phyloP scores from a whole-genome alignment of 1,284 basidiomycete species.

The Phlebopus sp. region DNA sequence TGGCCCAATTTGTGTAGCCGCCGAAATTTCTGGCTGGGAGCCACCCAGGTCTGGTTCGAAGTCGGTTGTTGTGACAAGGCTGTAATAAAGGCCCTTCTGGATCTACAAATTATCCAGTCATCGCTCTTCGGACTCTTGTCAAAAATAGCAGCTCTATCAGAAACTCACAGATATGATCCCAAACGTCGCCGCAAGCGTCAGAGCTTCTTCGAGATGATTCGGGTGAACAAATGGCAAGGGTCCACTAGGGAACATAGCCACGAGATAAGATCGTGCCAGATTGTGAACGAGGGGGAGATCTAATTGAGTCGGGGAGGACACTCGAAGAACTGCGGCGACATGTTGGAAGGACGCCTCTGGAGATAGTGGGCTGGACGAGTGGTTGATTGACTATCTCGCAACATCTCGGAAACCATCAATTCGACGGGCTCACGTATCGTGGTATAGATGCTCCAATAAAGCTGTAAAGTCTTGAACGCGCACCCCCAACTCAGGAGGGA shows the following conservation, averaged over 20 bases:
- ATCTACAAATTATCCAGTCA: constrained; percentile 38
- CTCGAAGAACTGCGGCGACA: constrained; percentile 50
- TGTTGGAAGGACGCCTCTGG: constrained; percentile 41
- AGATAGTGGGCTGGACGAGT: constrained; percentile 42
- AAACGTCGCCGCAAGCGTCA: constrained; percentile 46
- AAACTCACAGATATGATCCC: constrained; percentile 43
- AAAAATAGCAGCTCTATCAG: background rate
- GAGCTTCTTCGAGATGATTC: constrained; percentile 46
- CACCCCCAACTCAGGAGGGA: constrained; percentile 34
- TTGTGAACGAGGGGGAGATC: constrained; percentile 53
- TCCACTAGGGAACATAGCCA: constrained; percentile 43
- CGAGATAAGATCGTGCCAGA: constrained; percentile 41
- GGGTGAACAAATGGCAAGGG: constrained; percentile 37
- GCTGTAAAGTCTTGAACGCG: constrained; percentile 47
- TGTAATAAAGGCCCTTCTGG: constrained; percentile 59
- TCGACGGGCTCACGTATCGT: constrained; percentile 51
- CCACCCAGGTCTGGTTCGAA: constrained; percentile 38
- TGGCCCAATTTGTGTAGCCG: background rate
- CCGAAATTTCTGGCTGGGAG: background rate
- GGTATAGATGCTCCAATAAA: constrained; percentile 60
- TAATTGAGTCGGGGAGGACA: constrained; percentile 51
- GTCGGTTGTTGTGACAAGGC: constrained; percentile 52
- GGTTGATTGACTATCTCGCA: constrained; percentile 1
- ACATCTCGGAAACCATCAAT: background rate
- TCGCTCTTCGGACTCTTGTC: background rate